Evolutionary conservation across 495 filamentous ascomycete species (phyloP).

Genomic region (Hyaloscypha finlandica): DNA sequence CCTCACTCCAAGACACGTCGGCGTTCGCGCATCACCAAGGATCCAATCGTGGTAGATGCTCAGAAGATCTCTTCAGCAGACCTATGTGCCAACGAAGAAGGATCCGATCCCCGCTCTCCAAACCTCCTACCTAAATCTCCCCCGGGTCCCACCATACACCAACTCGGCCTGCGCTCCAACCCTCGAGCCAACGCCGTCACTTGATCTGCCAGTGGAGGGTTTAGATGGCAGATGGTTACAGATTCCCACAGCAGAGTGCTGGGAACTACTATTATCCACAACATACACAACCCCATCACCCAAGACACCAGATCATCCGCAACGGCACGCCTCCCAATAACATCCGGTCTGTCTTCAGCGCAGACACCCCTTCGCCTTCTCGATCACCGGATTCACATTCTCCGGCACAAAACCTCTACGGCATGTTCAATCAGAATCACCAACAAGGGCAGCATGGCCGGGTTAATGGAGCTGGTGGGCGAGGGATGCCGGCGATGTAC

Average conservation of each 20-base stretch:
- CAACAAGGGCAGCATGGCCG: conserved; percentile 79
- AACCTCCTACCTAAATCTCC: conserved; percentile 23
- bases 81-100: conserved; percentile 36
- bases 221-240: conserved; percentile 39
- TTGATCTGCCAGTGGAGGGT: conserved; percentile 19
- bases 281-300: conserved; percentile 29
- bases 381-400: conserved; percentile 70
- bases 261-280: conserved; percentile 33
- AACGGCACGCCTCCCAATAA: conserved; percentile 33
- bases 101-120: conserved; percentile 30
- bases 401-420: conserved; percentile 63
- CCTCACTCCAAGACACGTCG: not conserved
- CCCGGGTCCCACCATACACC: conserved; percentile 6
- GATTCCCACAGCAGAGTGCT: conserved; percentile 37
- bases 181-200: conserved; percentile 22
- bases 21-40: conserved; percentile 15
- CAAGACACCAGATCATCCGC: conserved; percentile 31
- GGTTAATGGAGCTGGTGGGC: conserved; percentile 54
- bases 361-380: conserved; percentile 68
- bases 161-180: conserved; percentile 20
- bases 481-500: conserved; percentile 62
- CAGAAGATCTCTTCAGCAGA: conserved; percentile 23
- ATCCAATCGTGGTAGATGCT: conserved; percentile 29
- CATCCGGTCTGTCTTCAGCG: conserved; percentile 25
- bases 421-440: conserved; percentile 82